These are phyloP conservation scores for Calonectria fujianensis DNA, from an alignment of 2,329 filamentous ascomycete genomes.

Conservation along the genomic window DNA sequence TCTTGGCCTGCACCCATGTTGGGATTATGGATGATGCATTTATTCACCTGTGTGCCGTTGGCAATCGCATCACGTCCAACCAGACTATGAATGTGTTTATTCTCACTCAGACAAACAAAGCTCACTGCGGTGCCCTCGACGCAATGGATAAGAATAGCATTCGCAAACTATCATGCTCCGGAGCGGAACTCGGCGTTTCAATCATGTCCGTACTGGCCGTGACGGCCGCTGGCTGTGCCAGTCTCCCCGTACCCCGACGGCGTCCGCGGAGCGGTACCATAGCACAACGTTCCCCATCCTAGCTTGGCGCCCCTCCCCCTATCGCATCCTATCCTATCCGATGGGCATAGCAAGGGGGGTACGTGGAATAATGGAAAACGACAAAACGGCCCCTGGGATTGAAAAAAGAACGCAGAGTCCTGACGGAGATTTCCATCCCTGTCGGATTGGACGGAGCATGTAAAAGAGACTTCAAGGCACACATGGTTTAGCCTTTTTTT, in stretches of 20 bases:
- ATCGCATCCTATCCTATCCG: neutral
- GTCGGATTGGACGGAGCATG: constrained; percentile 6
- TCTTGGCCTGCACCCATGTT: neutral
- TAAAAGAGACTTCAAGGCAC: neutral
- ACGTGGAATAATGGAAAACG: neutral
- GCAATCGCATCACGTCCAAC: neutral
- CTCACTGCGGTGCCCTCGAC: neutral
- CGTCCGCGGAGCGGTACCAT: neutral
- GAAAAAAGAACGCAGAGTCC: neutral
- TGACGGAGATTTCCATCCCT: neutral
- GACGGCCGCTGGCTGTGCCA: constrained; percentile 10
- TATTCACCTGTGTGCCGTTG: neutral
- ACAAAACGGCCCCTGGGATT: neutral
- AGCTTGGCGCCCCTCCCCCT: constrained; percentile 13
- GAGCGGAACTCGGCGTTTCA: constrained; percentile 19
- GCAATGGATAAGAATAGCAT: neutral
- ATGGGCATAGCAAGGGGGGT: too few species aligned
- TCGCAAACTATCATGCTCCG: neutral
- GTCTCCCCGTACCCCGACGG: constrained; percentile 11
- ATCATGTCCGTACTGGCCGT: neutral
- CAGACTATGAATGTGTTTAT: neutral
- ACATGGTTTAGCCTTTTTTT: neutral
- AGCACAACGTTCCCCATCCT: neutral
- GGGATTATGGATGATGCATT: neutral
- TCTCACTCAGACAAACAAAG: neutral